These are phyloP conservation scores for Heliamphora exappendiculata DNA, from an alignment of 148 eudicot species.

Conservation along the genomic window DNA sequence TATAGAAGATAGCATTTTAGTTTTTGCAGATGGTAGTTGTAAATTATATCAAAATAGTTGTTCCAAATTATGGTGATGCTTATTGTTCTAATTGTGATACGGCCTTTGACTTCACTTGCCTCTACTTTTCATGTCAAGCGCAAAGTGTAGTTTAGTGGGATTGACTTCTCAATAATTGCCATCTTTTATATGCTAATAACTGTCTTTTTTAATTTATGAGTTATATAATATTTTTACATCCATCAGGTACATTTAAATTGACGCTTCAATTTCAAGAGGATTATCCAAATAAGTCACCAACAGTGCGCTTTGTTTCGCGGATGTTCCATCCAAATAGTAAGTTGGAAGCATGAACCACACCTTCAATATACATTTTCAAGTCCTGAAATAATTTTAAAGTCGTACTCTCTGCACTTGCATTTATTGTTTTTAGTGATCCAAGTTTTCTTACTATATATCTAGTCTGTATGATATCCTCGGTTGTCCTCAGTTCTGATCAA, in stretches of 20 bases:
- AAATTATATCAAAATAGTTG: background rate
- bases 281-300: slow-evolving; percentile 58
- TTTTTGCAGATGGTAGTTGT: background rate
- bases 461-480: background rate
- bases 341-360: slow-evolving; percentile 7
- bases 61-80: background rate
- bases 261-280: slow-evolving; percentile 51
- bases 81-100: background rate
- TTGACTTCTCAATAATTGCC: no score
- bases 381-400: background rate
- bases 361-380: background rate
- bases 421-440: background rate
- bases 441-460: background rate
- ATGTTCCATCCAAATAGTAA: slow-evolving; percentile 64
- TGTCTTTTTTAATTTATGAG: no score
- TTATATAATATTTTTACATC: background rate
- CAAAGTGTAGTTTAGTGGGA: no score
- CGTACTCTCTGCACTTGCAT: background rate
- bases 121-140: background rate
- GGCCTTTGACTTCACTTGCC: background rate
- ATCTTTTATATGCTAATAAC: no score
- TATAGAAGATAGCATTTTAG: no score
- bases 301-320: slow-evolving; percentile 52
- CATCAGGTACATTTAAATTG: slow-evolving; percentile 49
- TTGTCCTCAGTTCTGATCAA: background rate